Evolutionary conservation across 1,284 basidiomycete genomes (phyloP), one percentile per base, ranked within the genome.

Genomic region (Cutaneotrichosporon curvatum): DNA sequence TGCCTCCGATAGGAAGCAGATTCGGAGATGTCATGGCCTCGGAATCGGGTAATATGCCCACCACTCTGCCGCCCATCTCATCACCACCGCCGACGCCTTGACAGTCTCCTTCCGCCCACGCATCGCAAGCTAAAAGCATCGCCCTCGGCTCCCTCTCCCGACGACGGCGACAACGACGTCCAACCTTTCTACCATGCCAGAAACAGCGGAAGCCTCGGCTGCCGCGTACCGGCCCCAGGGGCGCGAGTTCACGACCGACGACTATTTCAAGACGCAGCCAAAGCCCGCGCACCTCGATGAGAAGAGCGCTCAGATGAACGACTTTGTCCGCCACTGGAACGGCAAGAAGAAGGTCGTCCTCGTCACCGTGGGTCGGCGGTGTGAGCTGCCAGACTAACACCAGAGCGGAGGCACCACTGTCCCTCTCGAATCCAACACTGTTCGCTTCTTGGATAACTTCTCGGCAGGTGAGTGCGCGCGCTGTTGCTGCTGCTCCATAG

Each of bases 361-460:
- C 30, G 87, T 98, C 43, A 97, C 94, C 46, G 92, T 95, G 68
- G 71, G 87, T 74, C 25, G 25, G 25, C 8, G 25, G 25, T 28
- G 25, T 7, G 7, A 7, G 25, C 25, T 28, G 7, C 25, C n/a
- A n/a, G 11, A 19, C 43, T 45, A 30, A 45, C 37, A 4, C 12
- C 57, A 94, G 90, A 94, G 89, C 67, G 91, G 91, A 47, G 91
- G 91, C 50, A 96, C 91, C 15, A 95, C 89, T 1, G 91, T 95
- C 5, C 91, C 90, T 6, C 75, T 96, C 50, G 91, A 96, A 75
- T 82, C 90, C 74, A 95, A 95, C 65, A 89, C 94, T 89, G 94
- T 98, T 37, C 88, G 95, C 42, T 98, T 96, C 72, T 77, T 98
- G 23, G 94, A 98, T 71, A 98, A 98, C 75, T 98, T 97, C 72